phyloP scores from a whole-genome alignment of 2,329 filamentous ascomycete species.

The Endoconidiophora laricicola region DNA sequence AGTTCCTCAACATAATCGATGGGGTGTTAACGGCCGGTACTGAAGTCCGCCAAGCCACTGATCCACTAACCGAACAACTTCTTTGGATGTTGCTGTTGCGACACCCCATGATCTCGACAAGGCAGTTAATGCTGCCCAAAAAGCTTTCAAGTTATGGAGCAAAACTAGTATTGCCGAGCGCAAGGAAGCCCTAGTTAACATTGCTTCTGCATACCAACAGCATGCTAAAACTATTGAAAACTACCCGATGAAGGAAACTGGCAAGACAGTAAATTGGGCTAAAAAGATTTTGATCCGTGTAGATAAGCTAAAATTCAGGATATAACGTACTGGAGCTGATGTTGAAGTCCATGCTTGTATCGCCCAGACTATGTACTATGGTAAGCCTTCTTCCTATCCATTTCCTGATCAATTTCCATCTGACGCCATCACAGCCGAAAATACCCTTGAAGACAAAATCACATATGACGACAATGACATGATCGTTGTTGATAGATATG shows the following conservation, averaged over 20 bases:
- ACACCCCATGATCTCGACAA: conserved; percentile 18
- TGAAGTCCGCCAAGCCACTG: conserved; percentile 13
- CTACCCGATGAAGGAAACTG: conserved; percentile 15
- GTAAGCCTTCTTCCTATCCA: background rate
- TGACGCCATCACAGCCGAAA: background rate
- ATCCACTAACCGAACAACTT: conserved; percentile 20
- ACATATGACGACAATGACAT: conserved; percentile 17
- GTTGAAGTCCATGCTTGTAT: conserved; percentile 2
- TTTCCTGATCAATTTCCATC: background rate
- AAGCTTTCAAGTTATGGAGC: conserved; percentile 19
- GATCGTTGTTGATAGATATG: conserved; percentile 20
- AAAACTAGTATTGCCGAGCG: conserved; percentile 17
- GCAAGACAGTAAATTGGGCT: conserved; percentile 14
- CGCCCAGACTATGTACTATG: conserved; percentile 2
- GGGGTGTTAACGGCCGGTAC: background rate
- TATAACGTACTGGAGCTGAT: conserved; percentile 1
- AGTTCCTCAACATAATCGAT: conserved; percentile 7
- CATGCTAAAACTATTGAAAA: conserved; percentile 14
- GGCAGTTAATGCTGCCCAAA: conserved; percentile 17
- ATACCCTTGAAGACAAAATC: conserved; percentile 12
- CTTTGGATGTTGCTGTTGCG: conserved; percentile 20
- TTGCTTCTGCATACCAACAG: conserved; percentile 25
- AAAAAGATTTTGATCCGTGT: background rate
- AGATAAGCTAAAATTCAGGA: background rate
- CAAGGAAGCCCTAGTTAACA: conserved; percentile 18